Base-by-base conservation (phyloP, 1,284 basidiomycete genomes). In the Rhizoctonia solani region DNA sequence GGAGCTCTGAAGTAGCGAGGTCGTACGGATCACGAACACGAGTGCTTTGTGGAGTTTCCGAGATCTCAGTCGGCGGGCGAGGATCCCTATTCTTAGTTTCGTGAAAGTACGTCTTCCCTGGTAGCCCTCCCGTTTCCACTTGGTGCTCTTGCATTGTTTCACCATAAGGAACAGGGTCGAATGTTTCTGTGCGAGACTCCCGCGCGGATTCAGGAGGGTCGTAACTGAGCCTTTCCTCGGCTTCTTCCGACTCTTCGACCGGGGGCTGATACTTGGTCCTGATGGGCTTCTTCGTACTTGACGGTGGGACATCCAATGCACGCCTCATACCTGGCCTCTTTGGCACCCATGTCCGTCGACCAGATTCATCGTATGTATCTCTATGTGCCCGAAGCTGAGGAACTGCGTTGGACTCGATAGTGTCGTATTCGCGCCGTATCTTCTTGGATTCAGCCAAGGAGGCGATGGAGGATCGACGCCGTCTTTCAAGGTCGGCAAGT, bases 381-480 rank as follows among this genome's bases (percentile, higher is more conserved):
- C 41, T 44, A 13, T 47, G 42, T 13, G 42, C 56, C 32, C 56
- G 56, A 2, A 30, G 19, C 9, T 25, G 41, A 14, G 56, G 42
- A 14, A 59, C 19, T 8, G 56, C 56, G 34, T 30, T 30, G 4
- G 58, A 52, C 19, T 63, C 58, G 9, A 41, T 19, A 11, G 19
- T 63, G 42, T 63, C 58, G 32, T 63, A 63, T n/a, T 63, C 46
- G 19, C 58, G 58, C 2, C 58, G 58, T n/a, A 52, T 41, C 32
- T 52, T 63, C 32, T 52, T 63, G n/a, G 46, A 21, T n/a, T n/a
- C 9, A 27, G 55, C 3, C 25, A 58, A 16, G 14, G 41, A 9
- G 41, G 9, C 34, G 23, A 52, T 11, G 9, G 58, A 63, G 14
- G 29, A 34, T n/a, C 58, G 58, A 13, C 58, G 58, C 5, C 58